Evolutionary conservation across 257 asterid species (phyloP).

Genomic region (Solanum pennellii): DNA sequence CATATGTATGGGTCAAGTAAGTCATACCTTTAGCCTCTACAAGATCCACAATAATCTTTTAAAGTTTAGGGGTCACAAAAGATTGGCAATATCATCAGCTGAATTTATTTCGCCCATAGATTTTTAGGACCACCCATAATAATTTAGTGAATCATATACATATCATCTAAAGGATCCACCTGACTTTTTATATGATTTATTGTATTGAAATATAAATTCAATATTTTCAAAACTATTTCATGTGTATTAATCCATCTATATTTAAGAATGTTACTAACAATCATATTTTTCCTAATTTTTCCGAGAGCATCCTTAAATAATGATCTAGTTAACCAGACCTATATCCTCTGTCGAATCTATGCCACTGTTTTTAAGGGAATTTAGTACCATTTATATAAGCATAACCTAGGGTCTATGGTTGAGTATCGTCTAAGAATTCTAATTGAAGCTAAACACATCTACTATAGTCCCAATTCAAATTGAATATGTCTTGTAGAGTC

Average conservation of each 20-base stretch:
- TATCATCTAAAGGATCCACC: background rate
- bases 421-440: too few species aligned
- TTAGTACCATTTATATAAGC: too few species aligned
- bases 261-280: too few species aligned
- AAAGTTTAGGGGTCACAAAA: background rate
- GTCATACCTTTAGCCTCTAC: background rate
- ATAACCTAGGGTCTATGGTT: too few species aligned
- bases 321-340: background rate
- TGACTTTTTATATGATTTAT: too few species aligned
- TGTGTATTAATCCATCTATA: background rate
- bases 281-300: background rate
- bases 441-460: too few species aligned
- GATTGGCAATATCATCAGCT: background rate
- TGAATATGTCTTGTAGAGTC: too few species aligned
- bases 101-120: background rate
- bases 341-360: background rate
- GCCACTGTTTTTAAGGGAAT: background rate
- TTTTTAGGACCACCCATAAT: background rate
- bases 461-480: too few species aligned
- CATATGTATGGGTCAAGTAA: background rate
- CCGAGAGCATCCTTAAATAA: background rate
- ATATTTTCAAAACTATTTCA: too few species aligned
- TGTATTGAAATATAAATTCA: background rate
- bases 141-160: background rate
- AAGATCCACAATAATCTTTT: background rate